These are phyloP conservation scores for Ophiostoma populinum DNA, from an alignment of 2,329 filamentous ascomycete genomes.

Conservation along the genomic window DNA sequence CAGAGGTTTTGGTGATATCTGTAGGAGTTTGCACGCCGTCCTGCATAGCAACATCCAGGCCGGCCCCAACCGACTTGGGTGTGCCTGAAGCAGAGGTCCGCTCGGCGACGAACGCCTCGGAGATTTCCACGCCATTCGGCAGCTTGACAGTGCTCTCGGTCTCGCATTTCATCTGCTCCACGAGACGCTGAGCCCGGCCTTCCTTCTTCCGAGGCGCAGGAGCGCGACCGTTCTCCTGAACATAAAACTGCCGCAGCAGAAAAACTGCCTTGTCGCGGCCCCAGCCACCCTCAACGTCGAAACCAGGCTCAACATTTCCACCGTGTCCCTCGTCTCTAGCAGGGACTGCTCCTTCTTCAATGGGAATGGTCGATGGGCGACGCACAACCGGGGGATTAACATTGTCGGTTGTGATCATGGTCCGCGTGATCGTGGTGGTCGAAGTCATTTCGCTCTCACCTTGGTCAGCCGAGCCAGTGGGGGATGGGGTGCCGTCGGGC, in stretches of 20 bases:
- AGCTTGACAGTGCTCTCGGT: constrained; percentile 12
- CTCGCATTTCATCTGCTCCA: constrained; percentile 32
- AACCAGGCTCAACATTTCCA: constrained; percentile 58
- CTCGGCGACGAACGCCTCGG: constrained; percentile 1
- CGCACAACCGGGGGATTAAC: constrained; percentile 8
- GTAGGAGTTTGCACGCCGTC: not conserved
- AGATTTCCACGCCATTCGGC: constrained; percentile 4
- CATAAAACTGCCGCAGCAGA: constrained; percentile 81
- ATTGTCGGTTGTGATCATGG: constrained; percentile 4
- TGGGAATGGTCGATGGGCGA: constrained; percentile 12
- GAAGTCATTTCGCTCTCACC: not conserved
- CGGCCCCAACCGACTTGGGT: not conserved
- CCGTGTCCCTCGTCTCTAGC: constrained; percentile 30
- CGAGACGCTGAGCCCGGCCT: constrained; percentile 34
- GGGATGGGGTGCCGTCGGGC: constrained; percentile 2
- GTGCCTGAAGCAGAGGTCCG: not conserved
- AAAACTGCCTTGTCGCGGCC: constrained; percentile 87
- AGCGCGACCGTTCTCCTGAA: constrained; percentile 88
- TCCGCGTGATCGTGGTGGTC: constrained; percentile 4
- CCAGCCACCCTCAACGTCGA: constrained; percentile 71
- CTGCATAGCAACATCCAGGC: not conserved
- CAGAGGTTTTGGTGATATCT: constrained; percentile 1
- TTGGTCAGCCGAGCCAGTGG: constrained; percentile 2
- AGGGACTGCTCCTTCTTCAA: constrained; percentile 13
- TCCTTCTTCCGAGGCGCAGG: constrained; percentile 37